Percentiles rank a stretch among this genome's conserved stretches.
Conservation (phyloP, 208 protist genomes). For the Blechomonas ayalai region DNA sequence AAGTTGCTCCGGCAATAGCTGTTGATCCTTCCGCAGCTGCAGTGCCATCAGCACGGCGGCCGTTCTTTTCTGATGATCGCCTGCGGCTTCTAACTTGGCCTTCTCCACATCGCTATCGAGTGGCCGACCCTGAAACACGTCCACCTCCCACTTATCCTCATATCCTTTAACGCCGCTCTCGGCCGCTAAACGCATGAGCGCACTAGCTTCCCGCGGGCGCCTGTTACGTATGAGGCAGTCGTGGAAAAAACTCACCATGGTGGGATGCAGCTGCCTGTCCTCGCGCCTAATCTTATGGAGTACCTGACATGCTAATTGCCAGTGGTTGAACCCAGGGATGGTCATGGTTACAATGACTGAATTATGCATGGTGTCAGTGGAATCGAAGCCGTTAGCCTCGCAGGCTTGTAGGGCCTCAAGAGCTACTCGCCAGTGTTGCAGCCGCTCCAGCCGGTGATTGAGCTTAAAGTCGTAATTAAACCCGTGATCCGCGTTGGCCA, state of each 20-base stretch:
- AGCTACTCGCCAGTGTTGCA: constrained; percentile 89
- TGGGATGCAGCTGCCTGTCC: constrained; percentile 75
- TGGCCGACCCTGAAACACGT: constrained; percentile 65
- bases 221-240: constrained; percentile 84
- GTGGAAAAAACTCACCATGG: constrained; percentile 80
- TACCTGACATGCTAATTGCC: constrained; percentile 54
- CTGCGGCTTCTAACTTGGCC: constrained; percentile 10
- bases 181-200: constrained; percentile 60
- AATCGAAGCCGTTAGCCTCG: constrained; percentile 86
- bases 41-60: constrained; percentile 41
- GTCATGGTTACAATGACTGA: constrained; percentile 82
- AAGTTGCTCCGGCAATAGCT: constrained; percentile 27
- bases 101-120: constrained; percentile 32
- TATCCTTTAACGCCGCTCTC: constrained; percentile 73
- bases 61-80: constrained; percentile 12
- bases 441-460: constrained; percentile 75
- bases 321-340: constrained; percentile 84
- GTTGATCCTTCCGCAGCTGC: constrained; percentile 71
- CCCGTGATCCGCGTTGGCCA: constrained; percentile 89
- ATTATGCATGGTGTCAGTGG: constrained; percentile 90
- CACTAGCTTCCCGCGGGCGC: constrained; percentile 74
- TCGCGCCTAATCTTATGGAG: constrained; percentile 74
- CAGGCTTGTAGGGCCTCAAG: constrained; percentile 77
- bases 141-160: constrained; percentile 71
- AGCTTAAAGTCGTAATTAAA: constrained; percentile 90